Evolutionary conservation across 176 grass and related monocot species (phyloP).

Genomic region (Hyparrhenia diplandra): DNA sequence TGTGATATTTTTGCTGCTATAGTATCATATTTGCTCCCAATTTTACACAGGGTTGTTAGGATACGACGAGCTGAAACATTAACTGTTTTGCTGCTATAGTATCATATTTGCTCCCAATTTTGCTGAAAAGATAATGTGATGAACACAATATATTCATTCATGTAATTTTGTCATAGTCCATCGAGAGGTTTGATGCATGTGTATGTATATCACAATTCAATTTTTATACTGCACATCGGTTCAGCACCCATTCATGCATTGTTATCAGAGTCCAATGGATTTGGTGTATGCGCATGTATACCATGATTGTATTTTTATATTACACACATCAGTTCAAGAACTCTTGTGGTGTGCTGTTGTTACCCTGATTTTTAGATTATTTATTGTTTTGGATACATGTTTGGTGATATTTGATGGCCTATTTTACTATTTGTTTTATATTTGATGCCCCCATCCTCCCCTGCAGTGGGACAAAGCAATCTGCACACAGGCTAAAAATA

Average conservation of each 20-base stretch:
- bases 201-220: not conserved
- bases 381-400: not conserved
- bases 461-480: conserved; percentile 79
- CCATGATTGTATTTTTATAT: not conserved
- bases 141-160: not conserved
- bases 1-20: not conserved
- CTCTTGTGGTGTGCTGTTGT: no score
- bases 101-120: no score
- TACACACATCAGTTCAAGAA: not conserved
- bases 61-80: conserved; percentile 52
- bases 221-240: not conserved
- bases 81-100: not conserved
- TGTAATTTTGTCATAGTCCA: not conserved
- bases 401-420: no score
- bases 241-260: not conserved
- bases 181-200: not conserved
- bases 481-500: conserved; percentile 91
- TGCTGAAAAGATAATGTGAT: not conserved
- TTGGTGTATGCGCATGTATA: no score
- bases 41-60: conserved; percentile 68
- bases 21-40: conserved; percentile 7
- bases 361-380: not conserved
- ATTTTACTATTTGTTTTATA: not conserved
- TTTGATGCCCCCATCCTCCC: not conserved
- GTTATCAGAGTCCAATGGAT: no score